phyloP scores from a whole-genome alignment of 805 yeast genomes.

The Kuraishia capsulata region DNA sequence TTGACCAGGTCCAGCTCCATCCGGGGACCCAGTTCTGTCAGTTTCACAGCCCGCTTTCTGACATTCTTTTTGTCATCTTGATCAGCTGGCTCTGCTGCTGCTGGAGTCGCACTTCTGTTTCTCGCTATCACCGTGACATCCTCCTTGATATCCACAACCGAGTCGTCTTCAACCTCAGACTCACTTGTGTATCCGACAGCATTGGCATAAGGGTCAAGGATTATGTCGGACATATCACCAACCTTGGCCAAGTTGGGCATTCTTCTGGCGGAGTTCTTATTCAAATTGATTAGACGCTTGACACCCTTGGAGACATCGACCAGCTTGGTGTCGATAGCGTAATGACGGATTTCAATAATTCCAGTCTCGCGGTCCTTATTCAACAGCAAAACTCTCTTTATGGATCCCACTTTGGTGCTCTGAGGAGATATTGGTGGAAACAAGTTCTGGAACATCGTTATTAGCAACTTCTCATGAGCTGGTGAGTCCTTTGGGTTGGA shows the following conservation, averaged over 20 bases:
- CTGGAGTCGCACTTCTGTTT: slow-evolving; percentile 12
- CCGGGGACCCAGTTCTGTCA: slow-evolving; percentile 92
- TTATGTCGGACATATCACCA: slow-evolving; percentile 72
- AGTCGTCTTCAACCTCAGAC: slow-evolving; percentile 90
- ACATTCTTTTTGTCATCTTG: slow-evolving; percentile 11
- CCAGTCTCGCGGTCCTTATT: slow-evolving; percentile 66
- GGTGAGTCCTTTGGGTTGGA: slow-evolving; percentile 53
- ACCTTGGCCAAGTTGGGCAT: slow-evolving; percentile 64
- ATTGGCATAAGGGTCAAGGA: slow-evolving; percentile 75
- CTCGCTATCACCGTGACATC: slow-evolving; percentile 13
- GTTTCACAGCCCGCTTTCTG: slow-evolving; percentile 77
- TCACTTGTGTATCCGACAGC: slow-evolving; percentile 78
- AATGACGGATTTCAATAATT: slow-evolving; percentile 79
- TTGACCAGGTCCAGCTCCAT: slow-evolving; percentile 66
- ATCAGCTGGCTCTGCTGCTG: slow-evolving; percentile 8
- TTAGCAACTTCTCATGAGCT: slow-evolving; percentile 68
- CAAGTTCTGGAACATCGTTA: slow-evolving; percentile 90
- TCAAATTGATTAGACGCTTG: slow-evolving; percentile 58
- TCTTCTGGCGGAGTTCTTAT: slow-evolving; percentile 47
- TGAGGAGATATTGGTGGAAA: slow-evolving; percentile 94
- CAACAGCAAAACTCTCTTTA: slow-evolving; percentile 78
- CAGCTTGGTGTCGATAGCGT: slow-evolving; percentile 75
- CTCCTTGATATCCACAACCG: slow-evolving; percentile 51
- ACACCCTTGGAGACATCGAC: slow-evolving; percentile 72
- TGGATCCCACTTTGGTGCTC: slow-evolving; percentile 58